Evolutionary conservation across 768 basidiomycete species (phyloP).

Genomic region (Pleurotus platypus): DNA sequence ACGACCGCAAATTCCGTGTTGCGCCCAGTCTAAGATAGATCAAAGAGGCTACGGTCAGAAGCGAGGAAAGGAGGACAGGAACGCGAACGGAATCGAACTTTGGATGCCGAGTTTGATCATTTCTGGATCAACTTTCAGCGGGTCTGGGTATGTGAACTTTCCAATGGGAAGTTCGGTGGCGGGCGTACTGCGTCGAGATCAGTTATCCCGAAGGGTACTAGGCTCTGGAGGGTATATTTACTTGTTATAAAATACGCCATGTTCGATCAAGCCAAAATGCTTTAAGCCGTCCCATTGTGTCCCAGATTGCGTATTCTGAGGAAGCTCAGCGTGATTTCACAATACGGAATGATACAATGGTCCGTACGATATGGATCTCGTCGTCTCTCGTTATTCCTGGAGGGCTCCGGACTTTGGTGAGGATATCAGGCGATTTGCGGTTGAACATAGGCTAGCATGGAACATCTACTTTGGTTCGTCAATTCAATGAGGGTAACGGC

Average conservation of each 20-base stretch:
- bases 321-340: background rate
- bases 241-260: constrained; percentile 65
- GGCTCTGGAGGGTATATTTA: constrained; percentile 16
- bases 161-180: constrained; percentile 40
- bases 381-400: constrained; percentile 38
- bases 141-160: constrained; percentile 42
- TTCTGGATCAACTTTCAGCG: constrained; percentile 41
- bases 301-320: constrained; percentile 69
- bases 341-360: background rate
- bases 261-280: constrained; percentile 51
- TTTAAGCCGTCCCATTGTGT: constrained; percentile 69
- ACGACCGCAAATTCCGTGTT: constrained; percentile 66
- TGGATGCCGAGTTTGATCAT: constrained; percentile 60
- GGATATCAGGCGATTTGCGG: constrained; percentile 50
- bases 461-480: background rate
- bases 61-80: background rate
- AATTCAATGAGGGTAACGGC: background rate
- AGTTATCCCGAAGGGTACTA: background rate
- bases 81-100: constrained; percentile 32
- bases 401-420: constrained; percentile 28
- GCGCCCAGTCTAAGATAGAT: constrained; percentile 54
- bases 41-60: background rate
- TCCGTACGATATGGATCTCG: constrained; percentile 51
- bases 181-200: constrained; percentile 31
- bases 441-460: constrained; percentile 48